Percentiles rank a stretch among this genome's conserved stretches.
Evolutionary conservation across 2,329 filamentous ascomycete species (phyloP).

Genomic region (Diplocarpon mali): DNA sequence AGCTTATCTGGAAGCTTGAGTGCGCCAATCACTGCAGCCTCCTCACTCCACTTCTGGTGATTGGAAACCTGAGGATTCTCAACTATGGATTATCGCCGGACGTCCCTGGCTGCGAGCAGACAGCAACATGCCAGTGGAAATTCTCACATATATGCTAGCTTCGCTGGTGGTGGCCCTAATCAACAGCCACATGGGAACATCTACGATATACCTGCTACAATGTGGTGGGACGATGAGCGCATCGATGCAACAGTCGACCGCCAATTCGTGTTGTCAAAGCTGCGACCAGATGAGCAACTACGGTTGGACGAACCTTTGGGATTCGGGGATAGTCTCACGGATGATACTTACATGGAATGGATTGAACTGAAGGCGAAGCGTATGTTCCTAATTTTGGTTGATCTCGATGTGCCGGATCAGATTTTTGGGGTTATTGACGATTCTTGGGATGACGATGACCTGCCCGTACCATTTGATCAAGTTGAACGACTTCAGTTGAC

Average conservation of each 20-base stretch:
- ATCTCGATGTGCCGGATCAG: constrained; percentile 58
- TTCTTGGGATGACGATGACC: constrained; percentile 66
- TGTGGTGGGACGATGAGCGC: constrained; percentile 63
- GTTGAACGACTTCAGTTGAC: constrained; percentile 53
- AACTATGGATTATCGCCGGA: constrained; percentile 24
- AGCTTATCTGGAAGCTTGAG: constrained; percentile 17
- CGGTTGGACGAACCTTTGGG: constrained; percentile 51
- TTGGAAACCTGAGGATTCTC: constrained; percentile 4
- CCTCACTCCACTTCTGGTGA: constrained; percentile 4
- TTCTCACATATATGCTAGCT: constrained; percentile 25
- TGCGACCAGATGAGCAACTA: constrained; percentile 50
- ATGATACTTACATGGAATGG: constrained; percentile 71
- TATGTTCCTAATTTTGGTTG: constrained; percentile 60
- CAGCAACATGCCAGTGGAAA: constrained; percentile 15
- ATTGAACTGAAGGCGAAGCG: constrained; percentile 58
- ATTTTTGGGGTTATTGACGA: constrained; percentile 68
- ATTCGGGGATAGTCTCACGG: constrained; percentile 56
- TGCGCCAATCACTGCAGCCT: constrained; percentile 14
- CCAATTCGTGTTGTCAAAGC: constrained; percentile 53
- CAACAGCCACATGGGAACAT: constrained; percentile 22
- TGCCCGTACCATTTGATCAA: constrained; percentile 56
- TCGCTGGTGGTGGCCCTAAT: constrained; percentile 17
- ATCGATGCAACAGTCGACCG: constrained; percentile 61
- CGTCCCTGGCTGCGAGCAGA: constrained; percentile 18
- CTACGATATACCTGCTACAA: constrained; percentile 20